Percentiles rank a stretch among this genome's conserved stretches.
Evolutionary conservation across 169 alveolate genomes (phyloP).

Genomic region (Ichthyophthirius multifiliis): DNA sequence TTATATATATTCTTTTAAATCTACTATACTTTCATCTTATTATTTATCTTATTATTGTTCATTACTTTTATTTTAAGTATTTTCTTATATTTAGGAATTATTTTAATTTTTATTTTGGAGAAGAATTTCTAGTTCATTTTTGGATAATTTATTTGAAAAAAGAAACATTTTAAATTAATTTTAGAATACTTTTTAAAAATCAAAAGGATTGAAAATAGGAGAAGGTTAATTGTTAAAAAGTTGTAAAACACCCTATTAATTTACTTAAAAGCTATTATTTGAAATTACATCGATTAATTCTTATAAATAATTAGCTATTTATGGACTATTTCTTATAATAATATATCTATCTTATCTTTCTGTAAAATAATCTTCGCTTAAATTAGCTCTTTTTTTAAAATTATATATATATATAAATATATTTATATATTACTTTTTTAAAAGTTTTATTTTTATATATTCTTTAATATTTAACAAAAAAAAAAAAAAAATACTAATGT

Average conservation of each 20-base stretch:
- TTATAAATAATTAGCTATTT: constrained; percentile 11
- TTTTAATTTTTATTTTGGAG: neutral
- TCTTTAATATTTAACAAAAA: neutral
- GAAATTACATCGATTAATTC: constrained; percentile 16
- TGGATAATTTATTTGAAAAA: constrained; percentile 25
- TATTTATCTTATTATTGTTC: neutral
- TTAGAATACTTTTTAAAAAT: constrained; percentile 27
- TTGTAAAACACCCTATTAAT: constrained; percentile 13
- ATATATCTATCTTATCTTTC: constrained; percentile 63
- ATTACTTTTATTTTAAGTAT: constrained; percentile 2
- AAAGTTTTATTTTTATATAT: too few species aligned
- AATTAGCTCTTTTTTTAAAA: constrained; percentile 41
- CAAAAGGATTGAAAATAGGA: constrained; percentile 20
- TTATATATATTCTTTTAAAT: constrained; percentile 5
- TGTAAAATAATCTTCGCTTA: constrained; percentile 57
- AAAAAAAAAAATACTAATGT: neutral
- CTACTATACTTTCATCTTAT: neutral
- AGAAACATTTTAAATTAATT: constrained; percentile 40
- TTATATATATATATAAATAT: neutral
- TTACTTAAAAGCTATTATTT: constrained; percentile 38
- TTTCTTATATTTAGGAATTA: neutral
- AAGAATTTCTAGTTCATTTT: neutral
- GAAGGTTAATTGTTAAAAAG: constrained; percentile 31
- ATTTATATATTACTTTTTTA: too few species aligned
- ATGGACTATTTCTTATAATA: constrained; percentile 16